A percentile compares a stretch with the other conserved stretches of the same genome.
phyloP scores from a whole-genome alignment of 176 grass and related monocot genomes.

The Ensete glaucum region DNA sequence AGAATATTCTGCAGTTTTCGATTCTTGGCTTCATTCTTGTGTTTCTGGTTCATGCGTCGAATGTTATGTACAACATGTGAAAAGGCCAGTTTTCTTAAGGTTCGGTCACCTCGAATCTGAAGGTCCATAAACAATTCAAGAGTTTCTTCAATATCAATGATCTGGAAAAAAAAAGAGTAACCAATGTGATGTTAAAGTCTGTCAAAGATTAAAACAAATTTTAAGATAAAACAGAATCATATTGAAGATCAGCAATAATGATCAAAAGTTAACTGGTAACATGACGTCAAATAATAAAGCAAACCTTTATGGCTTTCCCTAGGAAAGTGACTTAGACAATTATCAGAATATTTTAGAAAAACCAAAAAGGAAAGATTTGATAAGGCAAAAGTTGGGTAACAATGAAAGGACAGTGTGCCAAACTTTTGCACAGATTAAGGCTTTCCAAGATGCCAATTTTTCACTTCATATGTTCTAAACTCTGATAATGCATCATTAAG shows the following conservation, averaged over 20 bases:
- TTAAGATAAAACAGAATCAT: neutral
- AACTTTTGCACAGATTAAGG: neutral
- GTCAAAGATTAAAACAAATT: neutral
- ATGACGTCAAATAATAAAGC: too few species aligned
- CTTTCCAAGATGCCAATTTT: neutral
- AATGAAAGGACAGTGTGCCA: neutral
- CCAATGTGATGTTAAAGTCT: too few species aligned
- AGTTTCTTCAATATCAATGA: constrained; percentile 68
- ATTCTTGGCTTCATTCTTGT: constrained; percentile 71
- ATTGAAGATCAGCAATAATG: neutral
- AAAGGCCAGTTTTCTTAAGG: constrained; percentile 81
- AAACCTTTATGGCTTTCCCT: neutral
- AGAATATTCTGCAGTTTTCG: constrained; percentile 77
- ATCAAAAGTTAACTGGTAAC: neutral
- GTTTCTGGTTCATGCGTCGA: constrained; percentile 88
- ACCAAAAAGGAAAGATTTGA: neutral
- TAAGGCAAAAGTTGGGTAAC: neutral
- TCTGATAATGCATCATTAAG: too few species aligned
- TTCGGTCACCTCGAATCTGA: constrained; percentile 72
- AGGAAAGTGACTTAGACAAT: neutral
- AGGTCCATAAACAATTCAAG: constrained; percentile 89
- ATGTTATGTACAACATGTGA: constrained; percentile 82
- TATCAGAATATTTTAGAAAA: neutral
- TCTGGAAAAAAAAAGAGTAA: constrained; percentile 22
- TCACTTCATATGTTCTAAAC: too few species aligned